Evolutionary conservation across 768 basidiomycete species (phyloP).

Genomic region (Termitomyces sp.): DNA sequence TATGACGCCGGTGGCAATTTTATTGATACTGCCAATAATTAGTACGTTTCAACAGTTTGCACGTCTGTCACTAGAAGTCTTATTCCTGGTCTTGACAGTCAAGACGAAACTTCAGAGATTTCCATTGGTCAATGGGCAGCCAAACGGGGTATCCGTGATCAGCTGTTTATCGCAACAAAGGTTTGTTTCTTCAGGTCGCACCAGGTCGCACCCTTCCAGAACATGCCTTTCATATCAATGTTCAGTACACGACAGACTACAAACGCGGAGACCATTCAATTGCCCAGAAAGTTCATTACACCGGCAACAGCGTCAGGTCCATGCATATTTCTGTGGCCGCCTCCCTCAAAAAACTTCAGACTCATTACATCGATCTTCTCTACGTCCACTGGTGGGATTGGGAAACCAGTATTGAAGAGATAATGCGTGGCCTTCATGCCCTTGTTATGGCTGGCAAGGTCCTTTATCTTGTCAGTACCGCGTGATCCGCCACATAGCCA

Average conservation of each 20-base stretch:
- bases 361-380: slow-evolving; percentile 43
- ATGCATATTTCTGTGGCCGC: slow-evolving; percentile 37
- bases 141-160: slow-evolving; percentile 35
- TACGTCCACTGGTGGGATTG: slow-evolving; percentile 54
- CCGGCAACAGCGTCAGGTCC: slow-evolving; percentile 47
- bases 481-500: too few species aligned
- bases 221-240: background rate
- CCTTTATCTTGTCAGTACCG: slow-evolving; percentile 33
- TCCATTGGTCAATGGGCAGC: slow-evolving; percentile 50
- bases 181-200: too few species aligned
- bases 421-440: slow-evolving; percentile 52
- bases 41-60: slow-evolving; percentile 19
- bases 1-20: slow-evolving; percentile 39
- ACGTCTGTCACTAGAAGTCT: background rate
- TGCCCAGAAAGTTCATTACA: slow-evolving; percentile 34
- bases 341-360: slow-evolving; percentile 44
- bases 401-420: slow-evolving; percentile 48
- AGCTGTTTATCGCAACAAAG: slow-evolving; percentile 44
- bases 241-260: slow-evolving; percentile 28
- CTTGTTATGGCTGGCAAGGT: slow-evolving; percentile 52
- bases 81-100: slow-evolving; percentile 15
- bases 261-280: slow-evolving; percentile 22
- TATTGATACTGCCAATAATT: slow-evolving; percentile 38
- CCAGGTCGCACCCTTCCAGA: too few species aligned
- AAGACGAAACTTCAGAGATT: slow-evolving; percentile 37